Percentiles rank a stretch among this genome's conserved stretches.
Conservation (phyloP, 352 stramenopile species). For the Pythium volutum region DNA sequence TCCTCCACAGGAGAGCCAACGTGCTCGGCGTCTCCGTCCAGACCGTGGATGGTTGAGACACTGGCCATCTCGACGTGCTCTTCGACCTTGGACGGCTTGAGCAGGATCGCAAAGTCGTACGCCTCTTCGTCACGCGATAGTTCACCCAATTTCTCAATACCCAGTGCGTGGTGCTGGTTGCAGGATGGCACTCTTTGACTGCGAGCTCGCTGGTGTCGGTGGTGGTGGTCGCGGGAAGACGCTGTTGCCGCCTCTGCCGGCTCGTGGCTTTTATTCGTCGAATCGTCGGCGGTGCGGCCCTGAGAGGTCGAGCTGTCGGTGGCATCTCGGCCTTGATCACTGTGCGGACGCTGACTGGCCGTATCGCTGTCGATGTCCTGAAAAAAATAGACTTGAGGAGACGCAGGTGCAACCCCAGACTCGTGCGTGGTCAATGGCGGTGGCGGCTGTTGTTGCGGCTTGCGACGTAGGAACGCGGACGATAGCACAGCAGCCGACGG, state of each 20-base stretch:
- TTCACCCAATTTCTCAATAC: slow-evolving; percentile 46
- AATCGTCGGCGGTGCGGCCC: slow-evolving; percentile 5
- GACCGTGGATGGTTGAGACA: not conserved
- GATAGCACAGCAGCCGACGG: not conserved
- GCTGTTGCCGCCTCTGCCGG: not conserved
- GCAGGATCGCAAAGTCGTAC: slow-evolving; percentile 83
- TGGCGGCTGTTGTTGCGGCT: slow-evolving; percentile 3
- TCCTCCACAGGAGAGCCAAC: no score
- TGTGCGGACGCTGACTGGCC: slow-evolving; percentile 5
- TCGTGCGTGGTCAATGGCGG: not conserved
- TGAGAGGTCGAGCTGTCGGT: not conserved
- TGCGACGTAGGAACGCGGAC: slow-evolving; percentile 19
- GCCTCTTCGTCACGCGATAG: slow-evolving; percentile 68
- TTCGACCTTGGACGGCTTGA: slow-evolving; percentile 71
- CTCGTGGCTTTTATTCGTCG: no score
- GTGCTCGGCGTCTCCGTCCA: not conserved
- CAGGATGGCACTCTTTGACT: not conserved
- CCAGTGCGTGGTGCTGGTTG: slow-evolving; percentile 1
- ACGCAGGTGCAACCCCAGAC: not conserved
- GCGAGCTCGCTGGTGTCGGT: not conserved
- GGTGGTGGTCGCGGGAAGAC: not conserved
- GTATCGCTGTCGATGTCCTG: slow-evolving; percentile 26
- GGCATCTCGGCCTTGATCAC: not conserved
- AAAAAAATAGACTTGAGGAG: slow-evolving; percentile 22
- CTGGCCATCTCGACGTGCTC: slow-evolving; percentile 29